Conservation (phyloP, 1,139 yeast species). For the Protomyces arabidopsidicola region DNA sequence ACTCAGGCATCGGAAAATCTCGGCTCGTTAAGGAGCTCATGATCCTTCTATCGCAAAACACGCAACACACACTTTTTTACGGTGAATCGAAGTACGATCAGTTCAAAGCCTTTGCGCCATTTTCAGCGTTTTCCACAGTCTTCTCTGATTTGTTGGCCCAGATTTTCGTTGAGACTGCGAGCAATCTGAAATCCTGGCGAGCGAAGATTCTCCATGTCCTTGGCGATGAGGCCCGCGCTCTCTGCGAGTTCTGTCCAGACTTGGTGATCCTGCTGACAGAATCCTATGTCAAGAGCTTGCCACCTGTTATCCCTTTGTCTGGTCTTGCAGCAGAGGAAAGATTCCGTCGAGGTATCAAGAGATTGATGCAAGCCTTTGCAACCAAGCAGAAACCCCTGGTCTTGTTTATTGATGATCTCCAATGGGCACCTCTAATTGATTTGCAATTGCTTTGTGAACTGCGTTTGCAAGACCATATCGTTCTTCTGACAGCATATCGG, state of each 20-base stretch:
- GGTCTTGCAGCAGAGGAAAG: constrained; percentile 24
- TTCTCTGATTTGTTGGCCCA: constrained; percentile 16
- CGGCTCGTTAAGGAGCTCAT: constrained; percentile 16
- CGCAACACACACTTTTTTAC: constrained; percentile 1
- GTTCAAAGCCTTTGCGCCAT: constrained; percentile 22
- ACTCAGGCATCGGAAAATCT: constrained; percentile 26
- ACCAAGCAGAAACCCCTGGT: constrained; percentile 6
- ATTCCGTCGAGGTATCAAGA: constrained; percentile 7
- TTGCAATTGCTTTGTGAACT: constrained; percentile 8
- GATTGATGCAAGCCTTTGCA: constrained; percentile 11
- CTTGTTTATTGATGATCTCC: constrained; percentile 24
- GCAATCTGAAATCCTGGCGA: background rate
- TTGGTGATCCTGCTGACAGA: constrained; percentile 5
- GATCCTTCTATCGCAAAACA: background rate
- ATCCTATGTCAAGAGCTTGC: background rate
- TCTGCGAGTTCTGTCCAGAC: constrained; percentile 19
- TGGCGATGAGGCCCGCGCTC: constrained; percentile 9
- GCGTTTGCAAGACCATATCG: constrained; percentile 11
- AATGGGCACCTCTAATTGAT: constrained; percentile 24
- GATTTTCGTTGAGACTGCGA: constrained; percentile 8
- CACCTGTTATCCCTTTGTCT: constrained; percentile 14
- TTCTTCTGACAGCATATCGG: constrained; percentile 23
- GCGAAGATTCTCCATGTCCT: background rate
- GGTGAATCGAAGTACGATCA: constrained; percentile 24
- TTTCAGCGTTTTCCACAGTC: constrained; percentile 3